Evolutionary conservation across 257 asterid genomes (phyloP), one percentile per base, ranked within the genome.

Genomic region (Ilex aquifolium): DNA sequence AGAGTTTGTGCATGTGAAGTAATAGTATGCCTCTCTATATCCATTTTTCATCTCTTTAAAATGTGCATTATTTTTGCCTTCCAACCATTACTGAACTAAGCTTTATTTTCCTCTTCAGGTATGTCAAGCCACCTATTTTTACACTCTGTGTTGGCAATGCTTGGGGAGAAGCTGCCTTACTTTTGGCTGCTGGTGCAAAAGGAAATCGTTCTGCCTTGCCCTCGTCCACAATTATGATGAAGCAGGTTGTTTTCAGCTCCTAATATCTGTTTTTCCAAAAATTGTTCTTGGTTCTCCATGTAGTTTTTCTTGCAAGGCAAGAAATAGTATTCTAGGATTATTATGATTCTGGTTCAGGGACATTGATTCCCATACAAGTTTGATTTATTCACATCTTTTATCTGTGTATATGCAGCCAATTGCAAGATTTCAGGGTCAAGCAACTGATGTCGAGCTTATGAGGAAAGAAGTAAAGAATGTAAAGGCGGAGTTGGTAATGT

Each of bases 121-220:
- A 77, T 62, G 93, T 92, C 78, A 82, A 87, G 69, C 89, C 99
- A 52, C 96, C 99, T 52, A 89, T 89, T 62, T 89, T 80, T 71
- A 87, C 99, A 14, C 85, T 92, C 1, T 92, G 99, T 66, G 96
- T 92, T 65, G 99, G 99, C 68, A 89, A 92, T 82, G 97, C 97
- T 14, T 92, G 99, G 99, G 97, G 97, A 70, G 99, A 89, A 81
- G 99, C 99, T 68, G 89, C 99, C 50, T 78, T 92, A 75, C 90
- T 92, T 63, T 76, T 92, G 77, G 99, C 96, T 75, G 94, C 99
- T 72, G 99, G 97, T 72, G 90, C 96, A 53, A 83, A 79, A 77
- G 99, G 99, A 63, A 87, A 89, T 68, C 94, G 99, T 73, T 76
- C 96, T 71, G 96, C 99, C 63, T 77, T 92, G 77, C 97, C 97